Conservation (phyloP, 805 yeast genomes). For the Pichia occidentalis region DNA sequence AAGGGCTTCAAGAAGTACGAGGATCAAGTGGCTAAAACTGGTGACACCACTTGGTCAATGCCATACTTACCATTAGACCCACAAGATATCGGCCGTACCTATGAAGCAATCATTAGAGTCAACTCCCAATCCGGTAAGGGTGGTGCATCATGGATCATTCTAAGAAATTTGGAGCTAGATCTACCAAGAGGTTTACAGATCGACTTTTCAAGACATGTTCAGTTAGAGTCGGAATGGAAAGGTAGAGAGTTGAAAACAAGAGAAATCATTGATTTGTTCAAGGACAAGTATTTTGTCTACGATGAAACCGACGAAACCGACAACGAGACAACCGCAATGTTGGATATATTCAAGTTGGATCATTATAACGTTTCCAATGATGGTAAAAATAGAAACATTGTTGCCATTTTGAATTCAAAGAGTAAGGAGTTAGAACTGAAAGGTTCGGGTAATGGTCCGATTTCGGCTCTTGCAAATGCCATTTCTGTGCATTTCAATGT, state of each 20-base stretch:
- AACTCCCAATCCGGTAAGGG: slow-evolving; percentile 87
- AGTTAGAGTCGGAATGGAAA: slow-evolving; percentile 56
- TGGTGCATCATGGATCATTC: slow-evolving; percentile 83
- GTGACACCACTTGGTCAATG: slow-evolving; percentile 50
- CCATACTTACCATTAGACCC: slow-evolving; percentile 86
- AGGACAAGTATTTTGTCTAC: slow-evolving; percentile 41
- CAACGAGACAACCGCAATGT: slow-evolving; percentile 13
- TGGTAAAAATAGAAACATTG: slow-evolving; percentile 38
- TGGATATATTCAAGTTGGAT: slow-evolving; percentile 20
- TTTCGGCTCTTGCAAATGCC: slow-evolving; percentile 68
- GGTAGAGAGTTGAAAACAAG: slow-evolving; percentile 64
- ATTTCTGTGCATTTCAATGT: slow-evolving; percentile 41
- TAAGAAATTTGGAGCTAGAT: slow-evolving; percentile 69
- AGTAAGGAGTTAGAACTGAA: slow-evolving; percentile 26
- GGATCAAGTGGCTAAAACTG: slow-evolving; percentile 28
- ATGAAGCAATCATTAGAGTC: slow-evolving; percentile 86
- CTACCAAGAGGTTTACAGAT: slow-evolving; percentile 77
- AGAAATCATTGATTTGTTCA: slow-evolving; percentile 63
- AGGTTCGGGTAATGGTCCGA: slow-evolving; percentile 79
- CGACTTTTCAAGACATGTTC: slow-evolving; percentile 67
- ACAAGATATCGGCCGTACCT: slow-evolving; percentile 77
- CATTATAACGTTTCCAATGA: slow-evolving; percentile 26
- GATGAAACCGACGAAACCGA: slow-evolving; percentile 23
- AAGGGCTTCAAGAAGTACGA: slow-evolving; percentile 60
- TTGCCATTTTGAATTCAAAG: slow-evolving; percentile 43